These are phyloP conservation scores for Cyanidium caldarium DNA, from an alignment of 23 red algal genomes.

Conservation along the genomic window DNA sequence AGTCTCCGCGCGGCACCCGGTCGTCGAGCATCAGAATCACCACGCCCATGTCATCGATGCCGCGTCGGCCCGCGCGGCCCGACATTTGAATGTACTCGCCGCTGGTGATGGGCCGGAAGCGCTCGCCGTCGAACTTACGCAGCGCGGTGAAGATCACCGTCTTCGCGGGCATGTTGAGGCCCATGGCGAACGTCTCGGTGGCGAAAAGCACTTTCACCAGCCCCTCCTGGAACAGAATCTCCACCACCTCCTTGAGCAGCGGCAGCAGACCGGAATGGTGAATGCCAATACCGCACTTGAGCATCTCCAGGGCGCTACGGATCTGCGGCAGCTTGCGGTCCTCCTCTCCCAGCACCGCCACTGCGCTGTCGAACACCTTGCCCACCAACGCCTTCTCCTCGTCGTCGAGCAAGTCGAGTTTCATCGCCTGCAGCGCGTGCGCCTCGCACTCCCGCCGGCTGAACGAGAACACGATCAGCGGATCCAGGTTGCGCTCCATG, in stretches of 20 bases:
- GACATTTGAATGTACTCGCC: conserved; percentile 98
- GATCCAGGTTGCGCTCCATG: conserved; percentile 44
- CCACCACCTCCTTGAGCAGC: conserved; percentile 83
- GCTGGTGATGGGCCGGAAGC: conserved; percentile 30
- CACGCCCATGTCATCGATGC: conserved; percentile 51
- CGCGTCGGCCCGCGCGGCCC: conserved; percentile 82
- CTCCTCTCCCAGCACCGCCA: conserved; percentile 37
- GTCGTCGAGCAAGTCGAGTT: conserved; percentile 58
- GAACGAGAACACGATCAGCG: conserved; percentile 58
- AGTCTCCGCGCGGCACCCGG: conserved; percentile 28
- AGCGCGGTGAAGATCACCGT: conserved; percentile 72
- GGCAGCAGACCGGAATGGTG: conserved; percentile 98
- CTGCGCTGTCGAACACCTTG: conserved; percentile 55
- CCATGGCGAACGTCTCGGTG: conserved; percentile 97
- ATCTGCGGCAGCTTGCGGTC: conserved; percentile 86
- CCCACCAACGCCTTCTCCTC: conserved; percentile 61
- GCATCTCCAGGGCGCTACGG: conserved; percentile 37
- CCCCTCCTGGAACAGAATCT: conserved; percentile 92
- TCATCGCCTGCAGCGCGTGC: conserved; percentile 48
- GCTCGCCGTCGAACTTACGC: conserved; percentile 78
- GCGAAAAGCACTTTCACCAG: conserved; percentile 90
- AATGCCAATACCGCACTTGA: conserved; percentile 75
- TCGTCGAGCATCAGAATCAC: conserved; percentile 85
- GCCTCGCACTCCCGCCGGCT: conserved; percentile 69
- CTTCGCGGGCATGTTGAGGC: conserved; percentile 91